phyloP scores from a whole-genome alignment of 1,139 yeast genomes.

The Saccharomyces uvarum region DNA sequence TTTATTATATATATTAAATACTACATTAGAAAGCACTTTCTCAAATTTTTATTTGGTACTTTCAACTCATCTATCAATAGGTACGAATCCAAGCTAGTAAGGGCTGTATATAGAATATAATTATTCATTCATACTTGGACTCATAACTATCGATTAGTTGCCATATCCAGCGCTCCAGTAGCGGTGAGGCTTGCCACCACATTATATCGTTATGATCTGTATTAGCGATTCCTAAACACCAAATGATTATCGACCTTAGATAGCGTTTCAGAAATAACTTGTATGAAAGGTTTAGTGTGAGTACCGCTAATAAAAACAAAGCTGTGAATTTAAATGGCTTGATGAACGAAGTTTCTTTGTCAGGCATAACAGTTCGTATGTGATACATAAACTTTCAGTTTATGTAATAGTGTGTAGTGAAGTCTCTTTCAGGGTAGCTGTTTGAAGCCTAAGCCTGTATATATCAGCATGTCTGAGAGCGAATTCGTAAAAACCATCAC shows the following conservation, averaged over 20 bases:
- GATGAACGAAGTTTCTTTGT: not conserved
- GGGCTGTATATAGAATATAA: not conserved
- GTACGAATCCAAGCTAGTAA: not conserved
- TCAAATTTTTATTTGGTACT: too few relatives aligned
- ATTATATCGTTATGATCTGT: not conserved
- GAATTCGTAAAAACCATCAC: too few relatives aligned
- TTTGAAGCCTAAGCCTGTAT: not conserved
- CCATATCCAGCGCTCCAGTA: not conserved
- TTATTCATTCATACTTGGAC: not conserved
- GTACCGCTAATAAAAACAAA: not conserved
- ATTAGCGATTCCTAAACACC: not conserved
- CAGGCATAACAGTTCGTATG: not conserved
- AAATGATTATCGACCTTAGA: not conserved
- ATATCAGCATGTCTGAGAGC: too few relatives aligned
- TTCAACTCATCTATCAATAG: not conserved
- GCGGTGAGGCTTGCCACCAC: conserved; percentile 2
- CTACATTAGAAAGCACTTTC: not conserved
- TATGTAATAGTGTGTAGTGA: not conserved
- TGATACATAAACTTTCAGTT: not conserved
- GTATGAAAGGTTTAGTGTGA: not conserved
- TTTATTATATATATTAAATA: conserved; percentile 10
- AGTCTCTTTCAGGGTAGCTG: not conserved
- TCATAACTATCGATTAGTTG: not conserved
- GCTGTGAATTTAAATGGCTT: not conserved
- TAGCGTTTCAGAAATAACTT: not conserved